Evolutionary conservation across 768 basidiomycete genomes (phyloP).

Genomic region (Porphyrellus cyaneotinctus): DNA sequence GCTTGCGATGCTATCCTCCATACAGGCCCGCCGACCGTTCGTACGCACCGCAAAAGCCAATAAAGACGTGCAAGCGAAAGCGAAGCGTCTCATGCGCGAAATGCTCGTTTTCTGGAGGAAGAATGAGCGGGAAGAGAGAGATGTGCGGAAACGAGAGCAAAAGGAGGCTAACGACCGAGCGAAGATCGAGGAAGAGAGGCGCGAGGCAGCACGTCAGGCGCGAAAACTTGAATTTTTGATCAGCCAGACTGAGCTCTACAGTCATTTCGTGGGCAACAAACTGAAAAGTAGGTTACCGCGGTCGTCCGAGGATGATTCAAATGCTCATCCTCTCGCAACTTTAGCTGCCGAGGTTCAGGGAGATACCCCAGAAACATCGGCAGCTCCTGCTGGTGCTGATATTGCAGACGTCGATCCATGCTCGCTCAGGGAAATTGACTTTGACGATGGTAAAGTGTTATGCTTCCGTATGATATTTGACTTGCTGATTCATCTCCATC

Average conservation of each 20-base stretch:
- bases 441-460: conserved; percentile 72
- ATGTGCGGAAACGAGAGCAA: conserved; percentile 88
- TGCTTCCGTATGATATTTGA: neutral
- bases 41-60: conserved; percentile 68
- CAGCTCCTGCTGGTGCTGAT: conserved; percentile 54
- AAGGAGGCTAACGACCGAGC: conserved; percentile 89
- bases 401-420: conserved; percentile 50
- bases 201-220: conserved; percentile 90
- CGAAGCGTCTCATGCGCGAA: conserved; percentile 87
- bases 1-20: conserved; percentile 66
- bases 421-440: conserved; percentile 73
- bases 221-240: conserved; percentile 98
- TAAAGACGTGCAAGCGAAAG: conserved; percentile 82
- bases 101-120: conserved; percentile 98
- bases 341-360: conserved; percentile 78
- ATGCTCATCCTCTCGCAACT: conserved; percentile 12
- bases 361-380: conserved; percentile 38
- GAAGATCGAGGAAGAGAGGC: conserved; percentile 86
- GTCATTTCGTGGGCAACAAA: conserved; percentile 98
- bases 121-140: conserved; percentile 95
- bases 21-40: conserved; percentile 76
- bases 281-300: conserved; percentile 63
- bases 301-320: conserved; percentile 13
- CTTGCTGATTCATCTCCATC: conserved; percentile 7
- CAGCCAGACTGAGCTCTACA: conserved; percentile 97